Percentiles rank a stretch among this genome's conserved stretches.
Evolutionary conservation across 2,329 filamentous ascomycete species (phyloP).

Genomic region (Clathrospora elynae): DNA sequence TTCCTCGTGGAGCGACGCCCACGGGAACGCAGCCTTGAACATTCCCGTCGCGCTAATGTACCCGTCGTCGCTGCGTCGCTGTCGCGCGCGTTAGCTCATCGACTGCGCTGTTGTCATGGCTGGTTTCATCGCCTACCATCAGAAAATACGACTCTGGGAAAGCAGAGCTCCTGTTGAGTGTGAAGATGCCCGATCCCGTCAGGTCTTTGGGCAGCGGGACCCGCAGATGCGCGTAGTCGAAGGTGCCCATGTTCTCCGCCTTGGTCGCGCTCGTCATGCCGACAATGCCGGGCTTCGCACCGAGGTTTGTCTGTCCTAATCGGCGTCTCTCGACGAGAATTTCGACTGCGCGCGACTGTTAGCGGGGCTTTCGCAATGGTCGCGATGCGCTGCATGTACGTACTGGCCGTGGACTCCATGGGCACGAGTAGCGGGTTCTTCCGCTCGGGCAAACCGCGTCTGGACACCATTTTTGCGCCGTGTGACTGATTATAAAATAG

Average conservation of each 20-base stretch:
- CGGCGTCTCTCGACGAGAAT: constrained; percentile 79
- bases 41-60: constrained; percentile 86
- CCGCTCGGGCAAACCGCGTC: constrained; percentile 62
- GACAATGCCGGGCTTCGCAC: constrained; percentile 77
- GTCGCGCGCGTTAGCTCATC: constrained; percentile 37
- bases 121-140: constrained; percentile 64
- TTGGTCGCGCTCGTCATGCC: constrained; percentile 73
- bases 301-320: constrained; percentile 89
- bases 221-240: constrained; percentile 95
- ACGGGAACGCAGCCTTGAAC: constrained; percentile 90
- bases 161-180: constrained; percentile 63
- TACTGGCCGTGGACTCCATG: constrained; percentile 68
- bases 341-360: constrained; percentile 47
- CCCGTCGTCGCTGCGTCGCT: constrained; percentile 82
- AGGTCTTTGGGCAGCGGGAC: constrained; percentile 91
- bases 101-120: constrained; percentile 13
- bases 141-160: constrained; percentile 92
- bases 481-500: constrained; percentile 23
- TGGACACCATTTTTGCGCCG: constrained; percentile 38
- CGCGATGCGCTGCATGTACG: constrained; percentile 45
- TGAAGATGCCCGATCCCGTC: constrained; percentile 86
- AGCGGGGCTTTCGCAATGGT: constrained; percentile 27
- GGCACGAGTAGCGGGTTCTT: constrained; percentile 69
- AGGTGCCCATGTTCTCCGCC: constrained; percentile 74
- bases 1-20: constrained; percentile 73